Base-by-base conservation (phyloP, 257 asterid genomes). In the Petrea volubilis region DNA sequence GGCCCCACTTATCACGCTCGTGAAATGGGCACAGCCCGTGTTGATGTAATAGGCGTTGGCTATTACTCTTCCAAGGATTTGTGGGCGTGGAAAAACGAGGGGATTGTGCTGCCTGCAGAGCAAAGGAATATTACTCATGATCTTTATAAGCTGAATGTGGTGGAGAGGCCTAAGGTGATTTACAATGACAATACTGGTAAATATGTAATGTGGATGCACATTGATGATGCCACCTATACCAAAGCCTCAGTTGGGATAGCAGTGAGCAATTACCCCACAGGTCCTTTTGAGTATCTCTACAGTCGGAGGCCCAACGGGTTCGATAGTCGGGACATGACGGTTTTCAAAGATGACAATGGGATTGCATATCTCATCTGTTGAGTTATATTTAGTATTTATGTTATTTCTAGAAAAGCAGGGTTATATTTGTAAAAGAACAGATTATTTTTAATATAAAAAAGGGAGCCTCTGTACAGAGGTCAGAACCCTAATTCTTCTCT, bases 201-300 rank as follows among this genome's bases (percentile, higher is more conserved):
- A 27, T 89, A 85, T 61, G 85, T 87, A 6, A 89, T 89, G 96
- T 91, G 87, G 90, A 89, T 91, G 92, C 97, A 91, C 68, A 34
- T 87, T 8, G 97, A 91, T 60, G 80, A 87, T 71, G 80, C 80
- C 7, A 67, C 76, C 1, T 91, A 89, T 64, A 64, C 47, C 14
- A 91, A 87, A 75, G 97, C 97, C 47, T 79, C 88, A 0, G 81
- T 63, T 0, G 97, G 96, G 3, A 64, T 91, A 7, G 96, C 97
- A 0, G 64, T 68, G 1, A 85, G 91, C 25, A 71, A 80, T 53
- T 79, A 82, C 7, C 92, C 94, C 8, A 74, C 78, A 0, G 97
- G 94, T 7, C 90, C 90, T 0, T 91, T 88, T 49, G 41, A 50
- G 46, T 91, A 88, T 65, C 83, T 77, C 0, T 57, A 76, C 29